Conservation (phyloP, 306 rosid genomes). For the Fagus crenata region DNA sequence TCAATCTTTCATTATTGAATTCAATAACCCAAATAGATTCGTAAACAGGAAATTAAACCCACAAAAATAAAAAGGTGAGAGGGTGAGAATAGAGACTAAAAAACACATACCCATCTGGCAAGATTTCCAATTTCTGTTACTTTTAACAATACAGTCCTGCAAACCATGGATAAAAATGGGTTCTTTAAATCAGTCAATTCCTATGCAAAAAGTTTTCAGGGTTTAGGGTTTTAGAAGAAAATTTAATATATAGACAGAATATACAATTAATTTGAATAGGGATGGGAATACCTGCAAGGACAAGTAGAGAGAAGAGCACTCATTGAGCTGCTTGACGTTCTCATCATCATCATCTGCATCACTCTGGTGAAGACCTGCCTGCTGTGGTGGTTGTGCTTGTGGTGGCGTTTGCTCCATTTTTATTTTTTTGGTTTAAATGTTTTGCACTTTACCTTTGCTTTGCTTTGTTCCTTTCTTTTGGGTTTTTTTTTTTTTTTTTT, state of each 20-base stretch:
- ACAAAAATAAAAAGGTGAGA: background rate
- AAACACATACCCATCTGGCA: conserved; percentile 60
- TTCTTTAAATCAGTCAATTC: background rate
- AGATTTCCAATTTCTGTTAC: conserved; percentile 72
- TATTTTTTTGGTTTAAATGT: background rate
- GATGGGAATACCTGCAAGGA: conserved; percentile 59
- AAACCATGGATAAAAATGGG: background rate
- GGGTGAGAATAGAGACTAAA: background rate
- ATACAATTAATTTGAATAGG: background rate
- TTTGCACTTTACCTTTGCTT: background rate
- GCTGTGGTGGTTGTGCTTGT: conserved; percentile 14
- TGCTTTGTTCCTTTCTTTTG: background rate
- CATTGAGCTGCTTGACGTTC: conserved; percentile 73
- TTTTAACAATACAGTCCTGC: conserved; percentile 73
- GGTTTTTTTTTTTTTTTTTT: background rate
- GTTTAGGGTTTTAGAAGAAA: conserved; percentile 46
- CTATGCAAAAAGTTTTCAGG: conserved; percentile 4
- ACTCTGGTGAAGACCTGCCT: conserved; percentile 41
- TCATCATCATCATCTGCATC: conserved; percentile 75
- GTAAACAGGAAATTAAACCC: background rate
- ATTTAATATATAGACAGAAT: background rate
- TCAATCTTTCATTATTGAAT: background rate
- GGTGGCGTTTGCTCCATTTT: conserved; percentile 27
- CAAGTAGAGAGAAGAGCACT: conserved; percentile 69
- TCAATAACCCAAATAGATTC: no score